Evolutionary conservation across 1,284 basidiomycete genomes (phyloP), one percentile per base, ranked within the genome.

Genomic region (Vanrija sp.): DNA sequence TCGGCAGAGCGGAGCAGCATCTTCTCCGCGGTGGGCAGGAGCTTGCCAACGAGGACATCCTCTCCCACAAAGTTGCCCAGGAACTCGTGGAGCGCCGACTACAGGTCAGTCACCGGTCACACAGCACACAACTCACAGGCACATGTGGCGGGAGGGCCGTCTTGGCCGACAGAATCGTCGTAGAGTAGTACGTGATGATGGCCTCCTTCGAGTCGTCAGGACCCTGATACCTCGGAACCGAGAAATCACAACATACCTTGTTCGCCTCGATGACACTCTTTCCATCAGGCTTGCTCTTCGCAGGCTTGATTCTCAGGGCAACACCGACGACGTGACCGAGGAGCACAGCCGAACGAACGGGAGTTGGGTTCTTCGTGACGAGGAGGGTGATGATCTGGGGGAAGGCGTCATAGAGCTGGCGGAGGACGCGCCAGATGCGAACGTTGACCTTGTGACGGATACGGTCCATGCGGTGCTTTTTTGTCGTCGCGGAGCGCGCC

Each of bases 1-100:
- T 76, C 74, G 1, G 74, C 72, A 0, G 72, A 71, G 19, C 74
- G 63, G 25, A 75, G 61, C 42, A 76, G 51, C 70, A 74, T 67
- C 51, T 68, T 67, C 60, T 76, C 74, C 0, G 71, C 69, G 16
- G 59, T 51, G 2, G 74, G 73, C 24, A 76, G 51, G 23, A 76
- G 61, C 56, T 69, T 71, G 24, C 62, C 60, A 3, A 60, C 53
- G 16, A 75, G 54, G 10, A 52, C 59, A 10, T 66, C 60, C 23
- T 61, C 56, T 22, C 62, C 58, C 10, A 72, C 60, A 47, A 72
- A 69, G 24, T 62, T 54, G 4, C 56, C 19, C 20, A 70, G 39
- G 57, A 73, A 72, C 41, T 68, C 64, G 43, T 53, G 49, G 20
- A 71, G 65, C 1, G 62, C 61, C 4, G 49, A 36, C 60, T 67